Evolutionary conservation across 169 alveolate genomes (phyloP).

Genomic region (Eimeria sp.): DNA sequence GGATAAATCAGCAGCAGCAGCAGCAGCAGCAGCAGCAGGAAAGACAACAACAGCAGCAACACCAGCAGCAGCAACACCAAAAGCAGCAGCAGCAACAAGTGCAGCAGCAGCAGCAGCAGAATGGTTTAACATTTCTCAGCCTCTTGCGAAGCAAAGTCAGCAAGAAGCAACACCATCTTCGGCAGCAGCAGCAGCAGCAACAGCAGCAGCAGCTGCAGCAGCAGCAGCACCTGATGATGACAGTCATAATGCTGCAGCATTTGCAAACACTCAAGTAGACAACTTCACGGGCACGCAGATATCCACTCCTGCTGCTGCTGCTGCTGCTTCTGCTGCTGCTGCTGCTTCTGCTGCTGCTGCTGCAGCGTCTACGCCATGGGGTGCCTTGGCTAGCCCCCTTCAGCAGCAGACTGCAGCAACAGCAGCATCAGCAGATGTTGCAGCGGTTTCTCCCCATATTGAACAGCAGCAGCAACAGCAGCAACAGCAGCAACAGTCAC

Average conservation of each 20-base stretch:
- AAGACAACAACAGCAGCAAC: not conserved
- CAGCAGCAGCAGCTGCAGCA: not conserved
- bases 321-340: not conserved
- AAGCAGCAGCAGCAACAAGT: conserved; percentile 11
- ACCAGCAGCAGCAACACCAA: not conserved
- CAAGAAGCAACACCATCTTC: not conserved
- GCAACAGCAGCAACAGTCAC: not conserved
- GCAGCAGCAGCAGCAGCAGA: conserved; percentile 6
- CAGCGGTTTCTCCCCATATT: not conserved
- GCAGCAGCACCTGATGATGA: not conserved
- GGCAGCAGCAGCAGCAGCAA: not conserved
- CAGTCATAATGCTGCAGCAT: not conserved
- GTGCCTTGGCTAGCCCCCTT: not conserved
- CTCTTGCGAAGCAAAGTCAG: not conserved
- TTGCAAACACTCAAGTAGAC: not conserved
- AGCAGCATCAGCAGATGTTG: not conserved
- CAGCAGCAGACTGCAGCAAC: not conserved
- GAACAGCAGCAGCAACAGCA: conserved; percentile 10
- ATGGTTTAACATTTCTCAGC: too few species aligned
- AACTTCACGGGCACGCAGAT: not conserved
- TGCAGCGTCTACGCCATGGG: conserved; percentile 9
- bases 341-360: conserved; percentile 23
- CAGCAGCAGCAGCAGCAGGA: conserved; percentile 44
- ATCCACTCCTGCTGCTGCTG: not conserved
- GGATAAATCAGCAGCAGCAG: not conserved